Conservation (phyloP, 306 rosid species). For the Medicago lupulina region DNA sequence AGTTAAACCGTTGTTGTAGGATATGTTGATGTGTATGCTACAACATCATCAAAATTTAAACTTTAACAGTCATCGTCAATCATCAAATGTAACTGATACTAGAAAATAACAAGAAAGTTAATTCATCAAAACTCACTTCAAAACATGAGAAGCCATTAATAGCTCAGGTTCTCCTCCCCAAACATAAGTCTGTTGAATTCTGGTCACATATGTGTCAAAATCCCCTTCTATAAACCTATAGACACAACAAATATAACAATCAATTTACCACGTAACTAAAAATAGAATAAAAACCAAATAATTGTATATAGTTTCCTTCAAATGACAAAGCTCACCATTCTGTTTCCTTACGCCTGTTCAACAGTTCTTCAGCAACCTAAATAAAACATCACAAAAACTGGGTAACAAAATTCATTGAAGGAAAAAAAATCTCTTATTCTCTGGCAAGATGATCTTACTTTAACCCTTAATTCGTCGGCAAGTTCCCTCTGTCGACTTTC, state of each 20-base stretch:
- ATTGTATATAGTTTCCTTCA: background rate
- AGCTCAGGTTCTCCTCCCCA: conserved; percentile 99
- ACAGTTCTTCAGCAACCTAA: conserved; percentile 85
- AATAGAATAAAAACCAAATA: conserved; percentile 5
- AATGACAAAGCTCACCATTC: conserved; percentile 70
- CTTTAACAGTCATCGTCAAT: background rate
- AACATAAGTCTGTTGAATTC: conserved; percentile 70
- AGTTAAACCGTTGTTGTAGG: background rate
- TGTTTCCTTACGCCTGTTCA: conserved; percentile 83
- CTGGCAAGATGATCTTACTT: conserved; percentile 48
- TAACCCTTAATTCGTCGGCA: conserved; percentile 92
- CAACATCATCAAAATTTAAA: background rate
- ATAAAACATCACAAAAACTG: conserved; percentile 13
- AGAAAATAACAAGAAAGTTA: background rate
- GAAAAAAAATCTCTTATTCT: background rate
- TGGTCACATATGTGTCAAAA: conserved; percentile 77
- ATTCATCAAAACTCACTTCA: conserved; percentile 63
- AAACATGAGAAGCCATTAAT: conserved; percentile 92
- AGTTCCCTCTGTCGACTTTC: conserved; percentile 80
- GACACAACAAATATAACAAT: conserved; percentile 1
- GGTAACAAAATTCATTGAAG: background rate
- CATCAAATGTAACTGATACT: background rate
- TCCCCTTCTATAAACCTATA: conserved; percentile 89
- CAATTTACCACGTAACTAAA: conserved; percentile 9
- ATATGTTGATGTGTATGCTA: background rate